Evolutionary conservation across 2,329 filamentous ascomycete genomes (phyloP), one percentile per base, ranked within the genome.

Genomic region (Didymella keratinophila): DNA sequence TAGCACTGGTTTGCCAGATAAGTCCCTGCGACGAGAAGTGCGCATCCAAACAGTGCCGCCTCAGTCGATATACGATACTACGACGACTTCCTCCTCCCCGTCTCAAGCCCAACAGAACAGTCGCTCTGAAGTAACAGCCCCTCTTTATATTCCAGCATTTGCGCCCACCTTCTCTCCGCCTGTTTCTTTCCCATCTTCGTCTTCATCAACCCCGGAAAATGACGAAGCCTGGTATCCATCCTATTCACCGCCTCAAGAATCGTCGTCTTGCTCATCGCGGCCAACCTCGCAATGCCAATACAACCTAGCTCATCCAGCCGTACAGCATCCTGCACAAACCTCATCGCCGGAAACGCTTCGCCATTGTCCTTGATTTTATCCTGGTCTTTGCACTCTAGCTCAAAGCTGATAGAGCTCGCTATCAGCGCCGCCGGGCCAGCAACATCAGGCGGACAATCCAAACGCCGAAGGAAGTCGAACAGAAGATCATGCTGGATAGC

Each of bases 281-380:
- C 45, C 14, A 57, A 85, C 45, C 93, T 81, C 3, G 86, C 92
- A 61, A 96, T 88, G 1, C 93, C 93, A 34, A 96, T 85, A 0
- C 89, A 90, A 1, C 93, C 93, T 32, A 97, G 86, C 3, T 91
- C 89, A 78, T 97, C 93, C 20, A 97, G 80, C 12, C 93, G 84
- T 78, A 97, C 93, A 2, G 93, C 92, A 78, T 97, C 93, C 78
- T 97, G 93, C 23, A 97, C 92, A 43, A 96, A 85, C 0, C 86
- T 91, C 36, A 94, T 80, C 74, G 94, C 91, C 1, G 91, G 91
- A 53, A 66, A 49, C 77, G 70, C 18, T 71, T 76, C 39, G 92
- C 81, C 50, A 12, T 56, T 92, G 78, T 4, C 77, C 73, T 30
- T 74, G 76, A 37, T 90, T 85, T 43, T 78, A 6, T 76, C 78